A percentile compares a stretch with the other conserved stretches of the same genome.
Conservation (phyloP, 1,284 basidiomycete species). For the Pseudozyma sp. region DNA sequence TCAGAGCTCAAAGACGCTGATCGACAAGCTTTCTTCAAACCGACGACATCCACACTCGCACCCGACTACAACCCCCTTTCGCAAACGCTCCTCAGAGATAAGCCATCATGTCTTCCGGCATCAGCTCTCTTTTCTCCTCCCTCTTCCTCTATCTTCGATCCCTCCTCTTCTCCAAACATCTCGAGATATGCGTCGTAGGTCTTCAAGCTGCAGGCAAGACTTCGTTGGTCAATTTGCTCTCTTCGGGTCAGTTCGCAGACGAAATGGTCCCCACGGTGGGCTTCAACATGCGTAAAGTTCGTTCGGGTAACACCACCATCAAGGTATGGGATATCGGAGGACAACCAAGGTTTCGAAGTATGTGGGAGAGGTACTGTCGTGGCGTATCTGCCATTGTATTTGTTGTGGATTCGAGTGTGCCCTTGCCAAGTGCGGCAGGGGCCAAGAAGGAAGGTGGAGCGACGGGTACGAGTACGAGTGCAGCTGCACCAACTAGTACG, state of each 20-base stretch:
- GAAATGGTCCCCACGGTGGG: conserved; percentile 94
- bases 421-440: conserved; percentile 27
- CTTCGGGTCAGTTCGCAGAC: conserved; percentile 83
- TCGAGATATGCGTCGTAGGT: conserved; percentile 93
- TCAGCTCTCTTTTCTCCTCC: conserved; percentile 51
- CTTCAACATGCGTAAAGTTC: conserved; percentile 82
- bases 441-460: background rate
- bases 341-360: conserved; percentile 87
- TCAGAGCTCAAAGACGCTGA: background rate
- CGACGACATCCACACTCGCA: too few relatives aligned
- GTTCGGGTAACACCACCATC: conserved; percentile 88
- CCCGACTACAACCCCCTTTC: too few relatives aligned
- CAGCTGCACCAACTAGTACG: conserved; percentile 2
- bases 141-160: conserved; percentile 69
- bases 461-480: background rate
- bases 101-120: conserved; percentile 39
- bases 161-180: conserved; percentile 85
- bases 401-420: conserved; percentile 69
- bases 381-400: conserved; percentile 94
- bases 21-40: too few relatives aligned
- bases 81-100: background rate
- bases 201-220: conserved; percentile 95
- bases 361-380: conserved; percentile 93
- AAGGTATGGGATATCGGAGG: conserved; percentile 96
- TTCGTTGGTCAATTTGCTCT: conserved; percentile 88